A percentile compares a stretch with the other conserved stretches of the same genome.
These are phyloP conservation scores for Guyanaporus albipodus DNA, from an alignment of 768 basidiomycete genomes.

Conservation along the genomic window DNA sequence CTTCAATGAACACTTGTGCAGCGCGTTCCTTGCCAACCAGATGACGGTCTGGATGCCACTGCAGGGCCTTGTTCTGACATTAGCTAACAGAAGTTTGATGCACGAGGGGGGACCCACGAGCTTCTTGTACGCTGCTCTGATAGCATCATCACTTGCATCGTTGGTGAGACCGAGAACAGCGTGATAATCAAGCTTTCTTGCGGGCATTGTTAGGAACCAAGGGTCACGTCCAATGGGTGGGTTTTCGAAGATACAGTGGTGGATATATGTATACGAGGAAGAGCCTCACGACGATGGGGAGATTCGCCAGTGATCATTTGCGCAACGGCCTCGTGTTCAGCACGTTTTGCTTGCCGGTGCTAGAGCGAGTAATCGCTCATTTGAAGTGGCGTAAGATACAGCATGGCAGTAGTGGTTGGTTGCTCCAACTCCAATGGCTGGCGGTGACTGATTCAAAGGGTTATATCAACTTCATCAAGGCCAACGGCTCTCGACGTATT, in stretches of 20 bases:
- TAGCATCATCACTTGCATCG: constrained; percentile 47
- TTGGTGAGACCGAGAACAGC: constrained; percentile 43
- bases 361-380: constrained; percentile 29
- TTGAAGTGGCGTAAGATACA: constrained; percentile 16
- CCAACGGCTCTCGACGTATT: no score
- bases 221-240: constrained; percentile 1
- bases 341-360: constrained; percentile 33
- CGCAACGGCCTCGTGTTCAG: constrained; percentile 28
- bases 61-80: constrained; percentile 43
- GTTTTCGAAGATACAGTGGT: constrained; percentile 12
- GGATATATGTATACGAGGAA: constrained; percentile 26
- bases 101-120: constrained; percentile 39
- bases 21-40: constrained; percentile 47
- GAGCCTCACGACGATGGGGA: constrained; percentile 16
- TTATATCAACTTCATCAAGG: no score
- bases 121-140: constrained; percentile 60
- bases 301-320: constrained; percentile 25
- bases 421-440: no score
- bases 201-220: constrained; percentile 28
- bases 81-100: constrained; percentile 23
- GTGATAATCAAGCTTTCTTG: constrained; percentile 29
- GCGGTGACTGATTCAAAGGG: no score
- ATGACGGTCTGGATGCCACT: constrained; percentile 69
- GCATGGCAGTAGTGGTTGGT: no score
- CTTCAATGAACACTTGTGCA: constrained; percentile 56